A percentile compares a stretch with the other conserved stretches of the same genome.
Conservation (phyloP, 2,329 filamentous ascomycete species). For the Aschersonia sp. region DNA sequence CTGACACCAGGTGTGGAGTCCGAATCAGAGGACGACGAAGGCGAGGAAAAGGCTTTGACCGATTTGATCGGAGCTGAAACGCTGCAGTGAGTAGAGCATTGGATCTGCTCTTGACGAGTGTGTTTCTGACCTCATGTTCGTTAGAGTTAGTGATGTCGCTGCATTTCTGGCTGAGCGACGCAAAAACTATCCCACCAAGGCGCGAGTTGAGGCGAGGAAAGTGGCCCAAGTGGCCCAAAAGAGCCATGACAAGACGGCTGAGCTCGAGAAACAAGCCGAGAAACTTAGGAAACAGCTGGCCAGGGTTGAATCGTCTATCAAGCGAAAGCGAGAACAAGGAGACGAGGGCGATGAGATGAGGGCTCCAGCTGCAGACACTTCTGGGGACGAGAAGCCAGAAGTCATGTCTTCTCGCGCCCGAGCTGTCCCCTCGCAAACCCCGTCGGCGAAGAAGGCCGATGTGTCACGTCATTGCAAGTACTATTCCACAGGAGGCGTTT, state of each 20-base stretch:
- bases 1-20: conserved; percentile 52
- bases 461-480: conserved; percentile 56
- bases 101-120: neutral
- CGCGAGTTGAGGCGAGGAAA: conserved; percentile 50
- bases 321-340: conserved; percentile 52
- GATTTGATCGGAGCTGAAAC: conserved; percentile 41
- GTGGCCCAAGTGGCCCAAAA: conserved; percentile 27
- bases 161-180: conserved; percentile 71
- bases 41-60: conserved; percentile 53
- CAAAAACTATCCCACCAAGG: conserved; percentile 66
- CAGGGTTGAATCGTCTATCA: conserved; percentile 56
- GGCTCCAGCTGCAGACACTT: conserved; percentile 33
- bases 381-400: conserved; percentile 46
- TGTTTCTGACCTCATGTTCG: neutral
- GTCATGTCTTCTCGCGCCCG: conserved; percentile 32
- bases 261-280: conserved; percentile 43
- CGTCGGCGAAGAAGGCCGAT: conserved; percentile 41
- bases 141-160: conserved; percentile 52
- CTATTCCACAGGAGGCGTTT: conserved; percentile 52
- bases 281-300: conserved; percentile 49
- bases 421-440: conserved; percentile 18
- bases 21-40: conserved; percentile 50
- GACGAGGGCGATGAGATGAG: conserved; percentile 54
- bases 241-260: conserved; percentile 46
- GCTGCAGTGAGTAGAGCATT: conserved; percentile 30